Evolutionary conservation across 345 rosid species (phyloP), one percentile per base, ranked within the genome.

Genomic region (Euclidium syriacum): DNA sequence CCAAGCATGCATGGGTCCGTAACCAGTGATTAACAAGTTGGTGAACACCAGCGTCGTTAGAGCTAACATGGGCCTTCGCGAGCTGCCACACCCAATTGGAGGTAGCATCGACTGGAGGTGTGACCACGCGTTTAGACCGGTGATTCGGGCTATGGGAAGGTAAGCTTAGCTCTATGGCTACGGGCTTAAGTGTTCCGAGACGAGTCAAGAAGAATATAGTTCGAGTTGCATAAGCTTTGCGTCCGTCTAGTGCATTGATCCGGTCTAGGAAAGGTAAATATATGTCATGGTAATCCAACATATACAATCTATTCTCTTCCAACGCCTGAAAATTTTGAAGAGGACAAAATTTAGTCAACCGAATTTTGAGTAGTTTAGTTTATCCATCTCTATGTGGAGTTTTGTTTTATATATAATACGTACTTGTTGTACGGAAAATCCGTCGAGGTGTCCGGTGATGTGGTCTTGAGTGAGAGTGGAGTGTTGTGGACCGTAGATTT

Each of bases 41-140:
- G 81, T 95, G 99, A 30, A 82, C 91, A 9, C 97, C 97, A 9
- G 98, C 94, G 55, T 86, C 95, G 7, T 95, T 95, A 54, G 99
- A 78, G 74, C 91, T 73, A 39, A 95, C 99, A 30, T 95, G 97
- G 52, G 99, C 89, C 77, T 88, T 95, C 20, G 99, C 97, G 1
- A 95, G 91, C 65, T 84, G 90, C 99, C 99, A 95, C n/a, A 79
- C 59, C 99, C 99, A 95, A 9, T 75, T 79, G 10, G 75, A 26
- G 36, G 99, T 90, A 11, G 96, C 96, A 20, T 86, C 92, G 0
- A 76, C 71, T 0, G 99, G 81, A 36, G 99, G 85, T 14, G 95
- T 84, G 1, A 90, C 64, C 26, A 95, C 99, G 1, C 88, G 89
- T 68, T 83, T 95, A 23, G 89, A 72, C 25, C 70, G 78, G 10